Percentiles rank a stretch among this genome's conserved stretches.
phyloP scores from a whole-genome alignment of 306 rosid species.

The Myrica gale region DNA sequence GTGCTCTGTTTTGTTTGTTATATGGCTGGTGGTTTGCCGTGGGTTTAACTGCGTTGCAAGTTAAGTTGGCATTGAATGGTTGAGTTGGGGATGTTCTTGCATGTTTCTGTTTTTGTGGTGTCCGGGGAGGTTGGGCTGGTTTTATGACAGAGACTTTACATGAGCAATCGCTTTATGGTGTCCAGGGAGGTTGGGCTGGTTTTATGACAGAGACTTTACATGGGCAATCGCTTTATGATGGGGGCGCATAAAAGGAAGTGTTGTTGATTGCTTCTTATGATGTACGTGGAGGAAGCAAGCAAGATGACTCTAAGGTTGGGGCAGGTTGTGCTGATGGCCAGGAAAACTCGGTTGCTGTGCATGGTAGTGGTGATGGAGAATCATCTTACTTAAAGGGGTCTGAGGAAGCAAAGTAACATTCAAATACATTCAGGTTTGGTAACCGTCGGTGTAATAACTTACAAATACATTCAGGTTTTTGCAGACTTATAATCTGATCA shows the following conservation, averaged over 20 bases:
- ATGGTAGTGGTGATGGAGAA: constrained; percentile 62
- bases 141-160: neutral
- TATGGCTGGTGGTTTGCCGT: constrained; percentile 95
- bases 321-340: constrained; percentile 66
- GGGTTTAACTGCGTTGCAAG: constrained; percentile 81
- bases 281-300: constrained; percentile 74
- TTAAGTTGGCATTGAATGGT: constrained; percentile 39
- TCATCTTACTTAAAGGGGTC: constrained; percentile 42
- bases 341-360: constrained; percentile 60
- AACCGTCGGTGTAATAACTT: too few species aligned
- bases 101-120: constrained; percentile 14
- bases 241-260: constrained; percentile 22
- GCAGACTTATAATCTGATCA: too few species aligned
- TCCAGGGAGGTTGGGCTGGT: too few species aligned
- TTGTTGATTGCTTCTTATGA: constrained; percentile 36
- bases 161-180: neutral
- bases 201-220: too few species aligned
- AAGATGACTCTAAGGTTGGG: constrained; percentile 61
- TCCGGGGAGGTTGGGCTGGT: neutral
- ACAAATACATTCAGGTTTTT: too few species aligned
- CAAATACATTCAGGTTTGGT: too few species aligned
- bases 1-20: constrained; percentile 65
- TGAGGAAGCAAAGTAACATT: constrained; percentile 65
- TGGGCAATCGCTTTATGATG: too few species aligned
- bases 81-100: neutral